Evolutionary conservation across 768 basidiomycete genomes (phyloP).

Genomic region (Boletus huronensis): DNA sequence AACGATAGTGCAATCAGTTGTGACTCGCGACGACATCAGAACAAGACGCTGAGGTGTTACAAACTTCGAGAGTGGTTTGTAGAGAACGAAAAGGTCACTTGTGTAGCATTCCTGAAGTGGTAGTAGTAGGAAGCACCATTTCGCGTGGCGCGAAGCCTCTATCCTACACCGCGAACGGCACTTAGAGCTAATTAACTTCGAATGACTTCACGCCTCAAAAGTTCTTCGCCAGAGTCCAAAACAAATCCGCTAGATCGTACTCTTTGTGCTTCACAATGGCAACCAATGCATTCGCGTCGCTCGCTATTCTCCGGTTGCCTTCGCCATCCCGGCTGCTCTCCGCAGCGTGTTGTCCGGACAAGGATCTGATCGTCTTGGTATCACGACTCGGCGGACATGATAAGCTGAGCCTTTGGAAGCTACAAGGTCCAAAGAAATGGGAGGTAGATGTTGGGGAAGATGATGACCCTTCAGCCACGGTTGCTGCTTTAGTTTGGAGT

Average conservation of each 20-base stretch:
- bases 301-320: conserved; percentile 56
- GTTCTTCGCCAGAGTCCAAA: conserved; percentile 8
- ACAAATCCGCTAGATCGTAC: background rate
- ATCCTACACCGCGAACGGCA: conserved; percentile 17
- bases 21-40: background rate
- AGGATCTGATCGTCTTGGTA: conserved; percentile 69
- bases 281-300: conserved; percentile 47
- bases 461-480: conserved; percentile 42
- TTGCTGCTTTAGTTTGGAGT: conserved; percentile 72
- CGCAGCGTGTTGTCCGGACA: conserved; percentile 80
- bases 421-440: conserved; percentile 78
- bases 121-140: conserved; percentile 23
- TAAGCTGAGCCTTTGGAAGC: conserved; percentile 75
- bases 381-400: conserved; percentile 66
- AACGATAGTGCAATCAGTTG: conserved; percentile 20
- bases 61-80: background rate
- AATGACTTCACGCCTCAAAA: conserved; percentile 10
- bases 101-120: conserved; percentile 8
- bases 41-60: background rate
- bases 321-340: conserved; percentile 53
- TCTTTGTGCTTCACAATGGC: conserved; percentile 32
- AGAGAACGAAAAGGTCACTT: background rate
- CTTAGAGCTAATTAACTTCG: conserved; percentile 23
- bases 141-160: conserved; percentile 28
- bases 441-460: conserved; percentile 63